Evolutionary conservation across 176 grass and related monocot species (phyloP).

Genomic region (Urochloa ruziziensis): DNA sequence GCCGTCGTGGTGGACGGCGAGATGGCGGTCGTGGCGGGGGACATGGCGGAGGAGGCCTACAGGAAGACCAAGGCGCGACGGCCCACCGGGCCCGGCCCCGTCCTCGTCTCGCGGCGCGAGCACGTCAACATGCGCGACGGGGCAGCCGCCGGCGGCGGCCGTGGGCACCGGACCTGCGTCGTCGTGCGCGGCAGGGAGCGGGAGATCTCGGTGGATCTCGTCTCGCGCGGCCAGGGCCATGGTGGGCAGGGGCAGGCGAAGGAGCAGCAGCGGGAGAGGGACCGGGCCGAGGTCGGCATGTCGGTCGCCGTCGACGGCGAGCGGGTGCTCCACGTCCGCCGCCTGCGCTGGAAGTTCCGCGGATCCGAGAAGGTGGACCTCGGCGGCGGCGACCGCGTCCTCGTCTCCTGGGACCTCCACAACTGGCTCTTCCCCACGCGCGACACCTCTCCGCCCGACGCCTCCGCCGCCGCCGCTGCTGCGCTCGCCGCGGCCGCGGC

Average conservation of each 20-base stretch:
- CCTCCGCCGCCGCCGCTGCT: neutral
- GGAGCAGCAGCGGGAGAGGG: slow-evolving; percentile 5
- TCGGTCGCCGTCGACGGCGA: slow-evolving; percentile 67
- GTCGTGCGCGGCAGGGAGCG: slow-evolving; percentile 60
- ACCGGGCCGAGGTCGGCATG: slow-evolving; percentile 56
- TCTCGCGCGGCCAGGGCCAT: slow-evolving; percentile 31
- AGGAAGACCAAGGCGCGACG: slow-evolving; percentile 46
- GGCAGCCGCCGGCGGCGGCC: neutral
- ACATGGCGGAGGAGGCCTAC: slow-evolving; percentile 81
- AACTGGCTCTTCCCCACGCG: slow-evolving; percentile 80
- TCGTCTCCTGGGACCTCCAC: slow-evolving; percentile 88
- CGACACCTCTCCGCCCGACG: slow-evolving; percentile 19
- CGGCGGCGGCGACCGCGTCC: slow-evolving; percentile 56
- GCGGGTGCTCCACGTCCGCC: slow-evolving; percentile 64
- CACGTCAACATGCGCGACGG: slow-evolving; percentile 62
- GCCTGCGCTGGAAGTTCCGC: slow-evolving; percentile 90
- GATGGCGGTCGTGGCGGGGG: slow-evolving; percentile 70
- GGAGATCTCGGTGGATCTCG: slow-evolving; percentile 85
- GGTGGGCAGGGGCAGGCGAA: neutral
- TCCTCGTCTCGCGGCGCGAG: slow-evolving; percentile 67
- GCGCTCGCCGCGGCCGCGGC: neutral
- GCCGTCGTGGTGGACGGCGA: slow-evolving; percentile 68
- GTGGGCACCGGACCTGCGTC: slow-evolving; percentile 57
- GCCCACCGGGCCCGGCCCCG: neutral
- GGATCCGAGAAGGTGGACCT: slow-evolving; percentile 78